Evolutionary conservation across 1,139 yeast species (phyloP).

Genomic region (Arxiozyma bovina): DNA sequence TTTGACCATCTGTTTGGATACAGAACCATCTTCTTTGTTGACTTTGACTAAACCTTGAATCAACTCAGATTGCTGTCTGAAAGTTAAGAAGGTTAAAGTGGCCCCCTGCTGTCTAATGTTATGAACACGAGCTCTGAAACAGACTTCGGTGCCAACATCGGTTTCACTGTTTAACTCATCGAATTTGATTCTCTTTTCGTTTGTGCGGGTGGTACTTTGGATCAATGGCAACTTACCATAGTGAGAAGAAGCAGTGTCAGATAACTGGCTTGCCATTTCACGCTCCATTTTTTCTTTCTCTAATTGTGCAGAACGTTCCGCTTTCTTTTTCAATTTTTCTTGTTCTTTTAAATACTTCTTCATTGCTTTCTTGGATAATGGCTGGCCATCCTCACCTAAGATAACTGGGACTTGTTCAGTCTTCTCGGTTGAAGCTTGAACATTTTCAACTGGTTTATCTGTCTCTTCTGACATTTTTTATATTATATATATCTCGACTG

Average conservation of each 20-base stretch:
- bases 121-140: slow-evolving; percentile 90
- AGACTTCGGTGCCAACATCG: slow-evolving; percentile 70
- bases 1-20: slow-evolving; percentile 93
- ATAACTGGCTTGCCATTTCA: slow-evolving; percentile 49
- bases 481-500: no score
- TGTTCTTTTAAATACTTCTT: slow-evolving; percentile 90
- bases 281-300: slow-evolving; percentile 75
- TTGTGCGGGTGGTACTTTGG: slow-evolving; percentile 61
- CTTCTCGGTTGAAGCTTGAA: slow-evolving; percentile 3
- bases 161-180: slow-evolving; percentile 43
- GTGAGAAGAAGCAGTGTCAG: slow-evolving; percentile 76
- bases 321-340: slow-evolving; percentile 88
- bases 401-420: slow-evolving; percentile 26
- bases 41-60: slow-evolving; percentile 76
- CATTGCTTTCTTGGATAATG: slow-evolving; percentile 88
- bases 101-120: slow-evolving; percentile 93
- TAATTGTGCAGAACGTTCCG: slow-evolving; percentile 81
- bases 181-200: slow-evolving; percentile 50
- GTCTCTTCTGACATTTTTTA: slow-evolving; percentile 15
- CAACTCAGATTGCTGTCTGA: slow-evolving; percentile 79
- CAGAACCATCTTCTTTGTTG: slow-evolving; percentile 43
- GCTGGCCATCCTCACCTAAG: slow-evolving; percentile 81
- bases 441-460: slow-evolving; percentile 8
- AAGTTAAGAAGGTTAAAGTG: slow-evolving; percentile 79
- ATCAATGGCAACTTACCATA: slow-evolving; percentile 86